Conservation (phyloP, 2,329 filamentous ascomycete genomes). For the Xylaria sp. region DNA sequence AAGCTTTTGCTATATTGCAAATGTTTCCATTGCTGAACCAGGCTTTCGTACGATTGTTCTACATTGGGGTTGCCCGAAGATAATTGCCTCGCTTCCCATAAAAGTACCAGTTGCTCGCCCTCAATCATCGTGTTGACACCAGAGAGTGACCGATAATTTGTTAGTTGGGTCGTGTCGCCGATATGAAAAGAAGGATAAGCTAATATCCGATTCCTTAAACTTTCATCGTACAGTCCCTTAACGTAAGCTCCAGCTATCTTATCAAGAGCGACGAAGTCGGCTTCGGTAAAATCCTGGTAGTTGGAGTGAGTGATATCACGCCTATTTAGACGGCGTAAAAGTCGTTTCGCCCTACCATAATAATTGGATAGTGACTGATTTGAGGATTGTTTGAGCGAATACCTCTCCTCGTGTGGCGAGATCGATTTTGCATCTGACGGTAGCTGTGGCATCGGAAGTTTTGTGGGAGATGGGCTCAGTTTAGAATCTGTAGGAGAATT, state of each 20-base stretch:
- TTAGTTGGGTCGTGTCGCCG: constrained; percentile 40
- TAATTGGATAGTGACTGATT: constrained; percentile 59
- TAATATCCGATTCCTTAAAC: constrained; percentile 58
- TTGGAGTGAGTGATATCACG: constrained; percentile 63
- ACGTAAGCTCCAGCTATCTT: constrained; percentile 65
- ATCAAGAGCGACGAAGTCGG: constrained; percentile 62
- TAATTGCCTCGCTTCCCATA: constrained; percentile 53
- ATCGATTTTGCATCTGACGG: not conserved
- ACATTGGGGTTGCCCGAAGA: constrained; percentile 50
- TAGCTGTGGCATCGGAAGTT: constrained; percentile 28
- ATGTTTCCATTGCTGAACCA: constrained; percentile 59
- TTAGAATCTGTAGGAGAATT: constrained; percentile 14
- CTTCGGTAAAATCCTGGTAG: constrained; percentile 52
- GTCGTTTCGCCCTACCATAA: constrained; percentile 60
- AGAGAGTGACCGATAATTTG: constrained; percentile 60
- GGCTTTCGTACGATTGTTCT: constrained; percentile 49
- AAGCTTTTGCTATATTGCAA: constrained; percentile 55
- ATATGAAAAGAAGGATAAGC: constrained; percentile 60
- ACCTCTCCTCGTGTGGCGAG: constrained; percentile 35
- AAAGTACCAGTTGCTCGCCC: constrained; percentile 63
- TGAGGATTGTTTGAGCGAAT: constrained; percentile 54
- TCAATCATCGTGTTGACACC: constrained; percentile 65
- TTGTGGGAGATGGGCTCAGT: constrained; percentile 9
- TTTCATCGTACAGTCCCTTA: constrained; percentile 60
- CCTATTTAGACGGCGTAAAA: constrained; percentile 60